phyloP scores from a whole-genome alignment of 176 grass and related monocot genomes.

The Avena sativa region DNA sequence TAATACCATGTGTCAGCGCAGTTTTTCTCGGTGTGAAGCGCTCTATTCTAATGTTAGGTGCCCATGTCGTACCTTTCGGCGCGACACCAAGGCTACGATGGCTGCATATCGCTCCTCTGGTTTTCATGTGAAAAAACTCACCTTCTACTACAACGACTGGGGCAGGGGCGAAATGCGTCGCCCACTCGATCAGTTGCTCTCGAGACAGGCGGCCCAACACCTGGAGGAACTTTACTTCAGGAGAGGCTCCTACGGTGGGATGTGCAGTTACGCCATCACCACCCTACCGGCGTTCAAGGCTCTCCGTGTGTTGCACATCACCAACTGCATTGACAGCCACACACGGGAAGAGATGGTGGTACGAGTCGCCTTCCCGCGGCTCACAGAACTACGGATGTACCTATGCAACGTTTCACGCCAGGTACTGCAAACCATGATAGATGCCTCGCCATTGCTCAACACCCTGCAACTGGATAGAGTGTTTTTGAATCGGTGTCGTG shows the following conservation, averaged over 20 bases:
- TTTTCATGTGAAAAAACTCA: not conserved
- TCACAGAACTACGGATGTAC: not conserved
- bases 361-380: not conserved
- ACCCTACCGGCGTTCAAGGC: not conserved
- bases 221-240: not conserved
- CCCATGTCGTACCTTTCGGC: not conserved
- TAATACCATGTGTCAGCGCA: not conserved
- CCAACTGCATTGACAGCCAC: not conserved
- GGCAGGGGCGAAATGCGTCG: too few species aligned
- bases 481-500: not conserved
- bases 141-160: not conserved
- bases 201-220: too few species aligned
- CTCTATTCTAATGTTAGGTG: not conserved
- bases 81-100: too few species aligned
- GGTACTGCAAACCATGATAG: not conserved
- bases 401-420: not conserved
- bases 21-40: too few species aligned
- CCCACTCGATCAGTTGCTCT: too few species aligned
- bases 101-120: not conserved
- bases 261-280: not conserved
- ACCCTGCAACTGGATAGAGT: not conserved
- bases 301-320: not conserved
- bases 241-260: not conserved
- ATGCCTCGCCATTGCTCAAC: not conserved
- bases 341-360: not conserved